Evolutionary conservation across 2,329 filamentous ascomycete genomes (phyloP), one percentile per base, ranked within the genome.

Genomic region (Fusarium robinianum): DNA sequence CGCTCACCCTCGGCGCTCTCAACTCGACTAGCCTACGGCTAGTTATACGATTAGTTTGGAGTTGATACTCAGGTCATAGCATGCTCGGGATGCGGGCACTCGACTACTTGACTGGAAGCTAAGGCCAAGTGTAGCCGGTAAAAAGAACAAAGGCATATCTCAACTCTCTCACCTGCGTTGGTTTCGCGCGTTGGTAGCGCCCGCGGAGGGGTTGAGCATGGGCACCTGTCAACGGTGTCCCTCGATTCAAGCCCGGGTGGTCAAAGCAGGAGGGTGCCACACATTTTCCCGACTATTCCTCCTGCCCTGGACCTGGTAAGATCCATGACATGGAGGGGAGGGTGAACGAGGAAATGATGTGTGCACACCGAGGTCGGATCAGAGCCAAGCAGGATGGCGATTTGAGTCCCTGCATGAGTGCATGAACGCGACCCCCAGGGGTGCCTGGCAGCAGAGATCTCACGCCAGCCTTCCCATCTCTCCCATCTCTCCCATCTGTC

Each of bases 361-460:
- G 14, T 35, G 5, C 30, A 41, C 42, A 14, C 39, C 39, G 21
- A 38, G 22, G 7, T 31, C 17, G 25, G 15, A 23, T 11, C 40
- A 34, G 31, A 11, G 23, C 34, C 45, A 35, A 27, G 32, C 18
- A 39, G 17, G 25, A 29, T n/a, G 25, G 39, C 25, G 29, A 42
- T 22, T 50, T 56, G 49, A 46, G 54, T 49, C 54, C 58, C 57
- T 60, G 57, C 55, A 60, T 60, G 42, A 49, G 27, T 45, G 35
- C 23, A 51, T 41, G 47, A 57, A 50, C 44, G 19, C 14, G 31
- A 51, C 55, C 51, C 55, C 46, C 9, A 33, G 45, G 58, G 44
- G 57, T 56, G 53, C 18, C 34, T 9, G 12, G 14, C 17, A n/a
- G 12, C 9, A 37, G 22, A 27, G 32, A 36, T 49, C 29, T 42